Percentiles rank a stretch among this genome's conserved stretches.
Evolutionary conservation across 129 eudicot species (phyloP).

Genomic region (Apium graveolens): DNA sequence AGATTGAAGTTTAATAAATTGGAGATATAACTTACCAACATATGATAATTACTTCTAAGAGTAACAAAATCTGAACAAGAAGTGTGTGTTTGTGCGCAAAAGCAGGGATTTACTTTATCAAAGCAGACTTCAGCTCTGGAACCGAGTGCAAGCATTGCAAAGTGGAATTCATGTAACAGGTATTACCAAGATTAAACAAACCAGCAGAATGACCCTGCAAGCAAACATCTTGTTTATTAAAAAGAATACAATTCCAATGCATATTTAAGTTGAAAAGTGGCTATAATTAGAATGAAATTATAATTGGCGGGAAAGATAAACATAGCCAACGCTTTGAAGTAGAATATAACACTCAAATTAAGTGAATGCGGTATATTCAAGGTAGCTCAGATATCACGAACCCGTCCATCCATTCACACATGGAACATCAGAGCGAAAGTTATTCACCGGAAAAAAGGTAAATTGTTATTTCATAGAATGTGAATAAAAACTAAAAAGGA

Average conservation of each 20-base stretch:
- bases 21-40: not conserved
- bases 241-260: constrained; percentile 6
- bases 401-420: not conserved
- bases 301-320: not conserved
- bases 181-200: constrained; percentile 79
- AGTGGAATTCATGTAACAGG: constrained; percentile 98
- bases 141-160: constrained; percentile 92
- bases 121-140: constrained; percentile 93
- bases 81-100: not conserved
- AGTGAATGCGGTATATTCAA: not conserved
- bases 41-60: not conserved
- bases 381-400: not conserved
- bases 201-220: constrained; percentile 96
- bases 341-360: not conserved
- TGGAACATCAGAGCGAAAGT: not conserved
- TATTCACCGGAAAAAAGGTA: not conserved
- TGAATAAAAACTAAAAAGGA: not conserved
- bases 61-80: not conserved
- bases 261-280: not conserved
- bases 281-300: not conserved
- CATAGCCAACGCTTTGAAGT: not conserved
- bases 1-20: not conserved
- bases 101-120: constrained; percentile 48
- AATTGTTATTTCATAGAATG: not conserved
- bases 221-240: constrained; percentile 11